Conservation (phyloP, 176 grass and related monocot species). For the Miscanthus lutarioriparius region DNA sequence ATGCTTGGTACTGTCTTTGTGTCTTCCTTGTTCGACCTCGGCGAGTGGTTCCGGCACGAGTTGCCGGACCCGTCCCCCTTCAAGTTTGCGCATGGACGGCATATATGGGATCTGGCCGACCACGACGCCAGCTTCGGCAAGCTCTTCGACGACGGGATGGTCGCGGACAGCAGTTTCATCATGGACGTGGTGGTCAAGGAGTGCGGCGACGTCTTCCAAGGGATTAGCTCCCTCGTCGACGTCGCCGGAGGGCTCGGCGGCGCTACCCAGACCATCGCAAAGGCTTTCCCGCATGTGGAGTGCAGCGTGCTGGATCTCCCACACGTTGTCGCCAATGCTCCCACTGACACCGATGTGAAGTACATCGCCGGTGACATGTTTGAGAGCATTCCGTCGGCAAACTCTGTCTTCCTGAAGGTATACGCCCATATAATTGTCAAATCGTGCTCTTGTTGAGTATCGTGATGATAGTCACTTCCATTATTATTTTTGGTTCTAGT, state of each 20-base stretch:
- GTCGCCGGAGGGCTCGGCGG: conserved; percentile 41
- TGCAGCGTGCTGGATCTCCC: conserved; percentile 57
- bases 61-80: not conserved
- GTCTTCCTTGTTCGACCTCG: not conserved
- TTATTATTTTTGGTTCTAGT: conserved; percentile 20
- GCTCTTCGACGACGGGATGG: conserved; percentile 39
- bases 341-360: conserved; percentile 15
- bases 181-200: conserved; percentile 13
- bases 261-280: conserved; percentile 17
- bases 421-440: not conserved
- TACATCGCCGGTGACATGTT: conserved; percentile 57
- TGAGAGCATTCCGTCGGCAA: conserved; percentile 40
- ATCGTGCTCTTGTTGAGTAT: not conserved
- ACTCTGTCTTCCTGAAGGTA: conserved; percentile 55
- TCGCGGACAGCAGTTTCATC: conserved; percentile 25
- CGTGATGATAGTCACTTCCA: not conserved
- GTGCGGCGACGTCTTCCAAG: conserved; percentile 18
- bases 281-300: conserved; percentile 42
- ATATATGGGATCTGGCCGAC: conserved; percentile 11
- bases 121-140: not conserved
- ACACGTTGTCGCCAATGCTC: conserved; percentile 32
- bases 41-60: conserved; percentile 24
- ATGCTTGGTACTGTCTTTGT: not conserved
- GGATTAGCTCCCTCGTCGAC: conserved; percentile 42
- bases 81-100: not conserved